phyloP scores from a whole-genome alignment of 805 yeast species.

The Barnettozyma wickerhamii region DNA sequence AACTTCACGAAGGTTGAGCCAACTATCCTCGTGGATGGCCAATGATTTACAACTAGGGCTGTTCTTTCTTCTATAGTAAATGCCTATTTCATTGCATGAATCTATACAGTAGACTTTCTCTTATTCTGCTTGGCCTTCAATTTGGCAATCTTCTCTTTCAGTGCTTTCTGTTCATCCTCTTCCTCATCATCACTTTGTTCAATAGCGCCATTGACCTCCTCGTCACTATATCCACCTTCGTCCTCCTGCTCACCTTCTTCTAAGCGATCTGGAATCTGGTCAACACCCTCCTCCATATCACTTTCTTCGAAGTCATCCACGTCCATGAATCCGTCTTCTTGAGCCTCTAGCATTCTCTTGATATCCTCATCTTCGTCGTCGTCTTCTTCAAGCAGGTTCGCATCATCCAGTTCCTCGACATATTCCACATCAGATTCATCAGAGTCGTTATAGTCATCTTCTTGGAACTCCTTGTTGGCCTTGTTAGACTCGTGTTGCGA shows the following conservation, averaged over 20 bases:
- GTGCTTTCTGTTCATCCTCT: constrained; percentile 22
- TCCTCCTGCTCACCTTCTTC: constrained; percentile 24
- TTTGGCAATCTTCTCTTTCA: constrained; percentile 20
- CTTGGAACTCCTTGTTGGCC: constrained; percentile 32
- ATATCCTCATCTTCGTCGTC: constrained; percentile 41
- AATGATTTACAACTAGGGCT: constrained; percentile 2
- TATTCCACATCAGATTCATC: constrained; percentile 49
- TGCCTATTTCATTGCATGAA: background rate
- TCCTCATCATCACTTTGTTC: constrained; percentile 16
- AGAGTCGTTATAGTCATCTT: constrained; percentile 33
- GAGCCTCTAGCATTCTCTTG: constrained; percentile 28
- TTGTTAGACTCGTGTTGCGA: constrained; percentile 59
- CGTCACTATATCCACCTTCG: constrained; percentile 31
- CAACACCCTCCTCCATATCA: constrained; percentile 30
- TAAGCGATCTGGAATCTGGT: constrained; percentile 29
- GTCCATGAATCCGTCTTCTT: constrained; percentile 25
- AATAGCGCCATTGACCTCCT: constrained; percentile 25
- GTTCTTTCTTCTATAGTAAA: background rate
- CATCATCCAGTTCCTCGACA: constrained; percentile 58
- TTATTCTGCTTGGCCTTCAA: constrained; percentile 22
- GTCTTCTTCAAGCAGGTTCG: constrained; percentile 42
- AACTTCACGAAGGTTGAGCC: constrained; percentile 38
- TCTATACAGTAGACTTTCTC: constrained; percentile 13
- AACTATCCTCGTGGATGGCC: constrained; percentile 36
- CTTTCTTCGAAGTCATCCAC: constrained; percentile 23